A percentile compares a stretch with the other conserved stretches of the same genome.
phyloP scores from a whole-genome alignment of 129 eudicot species.

The Chrysanthemum makinoi region DNA sequence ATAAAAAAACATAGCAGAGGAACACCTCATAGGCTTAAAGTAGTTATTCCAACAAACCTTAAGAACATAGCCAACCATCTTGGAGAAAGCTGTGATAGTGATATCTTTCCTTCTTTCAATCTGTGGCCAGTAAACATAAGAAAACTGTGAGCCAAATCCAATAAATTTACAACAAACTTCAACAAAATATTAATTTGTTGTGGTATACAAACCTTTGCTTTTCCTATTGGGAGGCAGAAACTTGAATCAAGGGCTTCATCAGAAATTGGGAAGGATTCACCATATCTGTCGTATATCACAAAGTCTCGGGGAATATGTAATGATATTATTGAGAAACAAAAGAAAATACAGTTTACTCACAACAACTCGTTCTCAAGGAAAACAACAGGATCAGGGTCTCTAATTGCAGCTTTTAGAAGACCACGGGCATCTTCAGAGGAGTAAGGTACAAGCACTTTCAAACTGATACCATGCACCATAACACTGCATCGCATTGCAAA shows the following conservation, averaged over 20 bases:
- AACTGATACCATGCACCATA: conserved; percentile 68
- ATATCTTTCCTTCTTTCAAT: conserved; percentile 71
- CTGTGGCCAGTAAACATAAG: conserved; percentile 30
- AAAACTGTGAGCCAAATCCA: conserved; percentile 6
- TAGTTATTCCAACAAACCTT: conserved; percentile 46
- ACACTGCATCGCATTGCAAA: conserved; percentile 42
- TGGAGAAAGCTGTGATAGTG: conserved; percentile 75
- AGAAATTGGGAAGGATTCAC: conserved; percentile 68
- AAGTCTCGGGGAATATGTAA: neutral
- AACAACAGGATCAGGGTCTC: conserved; percentile 74
- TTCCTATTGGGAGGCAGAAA: conserved; percentile 67
- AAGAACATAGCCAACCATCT: conserved; percentile 85
- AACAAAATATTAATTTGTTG: neutral
- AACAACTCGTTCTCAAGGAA: conserved; percentile 66
- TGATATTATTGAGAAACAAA: conserved; percentile 1
- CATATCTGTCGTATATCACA: conserved; percentile 41
- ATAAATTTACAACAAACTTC: conserved; percentile 2
- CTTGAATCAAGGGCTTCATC: conserved; percentile 58
- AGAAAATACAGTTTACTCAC: conserved; percentile 32
- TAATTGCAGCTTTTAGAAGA: conserved; percentile 69
- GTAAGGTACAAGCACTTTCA: conserved; percentile 66
- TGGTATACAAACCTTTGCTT: conserved; percentile 51
- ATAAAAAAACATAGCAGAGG: neutral
- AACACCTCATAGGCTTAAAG: neutral
- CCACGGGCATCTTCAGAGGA: conserved; percentile 84